Percentiles rank a stretch among this genome's conserved stretches.
phyloP scores from a whole-genome alignment of 148 eudicot genomes.

The Rheum nobile region DNA sequence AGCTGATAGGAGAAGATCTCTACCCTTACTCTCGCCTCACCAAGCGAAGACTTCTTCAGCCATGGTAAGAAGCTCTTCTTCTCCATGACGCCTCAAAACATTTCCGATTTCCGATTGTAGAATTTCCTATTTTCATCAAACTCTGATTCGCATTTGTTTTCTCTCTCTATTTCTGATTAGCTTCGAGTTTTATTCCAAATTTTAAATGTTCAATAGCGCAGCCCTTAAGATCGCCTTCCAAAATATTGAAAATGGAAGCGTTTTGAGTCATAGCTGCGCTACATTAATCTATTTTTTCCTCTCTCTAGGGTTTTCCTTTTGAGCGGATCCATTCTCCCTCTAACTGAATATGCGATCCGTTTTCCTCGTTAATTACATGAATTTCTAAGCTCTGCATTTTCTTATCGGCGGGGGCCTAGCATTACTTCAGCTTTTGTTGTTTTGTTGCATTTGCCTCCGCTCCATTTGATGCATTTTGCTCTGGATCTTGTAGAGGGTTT shows the following conservation, averaged over 20 bases:
- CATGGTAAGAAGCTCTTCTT: neutral
- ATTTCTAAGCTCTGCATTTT: slow-evolving; percentile 5
- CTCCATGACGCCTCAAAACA: neutral
- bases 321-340: slow-evolving; percentile 14
- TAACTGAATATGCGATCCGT: neutral
- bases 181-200: too few species aligned
- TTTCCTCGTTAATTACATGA: neutral
- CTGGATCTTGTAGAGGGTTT: slow-evolving; percentile 8
- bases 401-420: neutral
- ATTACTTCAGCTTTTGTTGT: neutral
- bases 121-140: too few species aligned
- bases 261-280: slow-evolving; percentile 95
- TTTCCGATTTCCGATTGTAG: too few species aligned
- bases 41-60: neutral
- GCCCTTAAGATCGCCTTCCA: slow-evolving; percentile 98
- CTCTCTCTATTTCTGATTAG: too few species aligned
- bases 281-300: slow-evolving; percentile 33
- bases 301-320: slow-evolving; percentile 56
- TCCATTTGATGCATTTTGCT: slow-evolving; percentile 8
- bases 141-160: neutral
- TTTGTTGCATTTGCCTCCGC: neutral
- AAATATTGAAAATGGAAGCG: slow-evolving; percentile 51
- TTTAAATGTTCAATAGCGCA: slow-evolving; percentile 20
- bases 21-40: neutral
- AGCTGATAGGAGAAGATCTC: neutral